Evolutionary conservation across 164 flowering plant genomes (phyloP).

Genomic region (Sextonia rubra): DNA sequence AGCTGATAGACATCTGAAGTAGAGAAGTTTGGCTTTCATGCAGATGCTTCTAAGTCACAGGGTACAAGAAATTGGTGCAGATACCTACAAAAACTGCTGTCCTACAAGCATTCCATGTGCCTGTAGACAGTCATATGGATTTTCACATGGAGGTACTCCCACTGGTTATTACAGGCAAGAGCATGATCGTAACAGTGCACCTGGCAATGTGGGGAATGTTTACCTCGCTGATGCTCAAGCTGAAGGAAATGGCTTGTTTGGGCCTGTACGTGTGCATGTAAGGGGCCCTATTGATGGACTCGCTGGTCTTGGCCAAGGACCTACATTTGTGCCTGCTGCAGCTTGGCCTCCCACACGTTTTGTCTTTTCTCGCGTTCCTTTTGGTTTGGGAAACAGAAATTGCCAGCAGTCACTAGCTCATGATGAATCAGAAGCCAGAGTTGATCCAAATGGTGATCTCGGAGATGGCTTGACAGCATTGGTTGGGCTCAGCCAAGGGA

Average conservation of each 20-base stretch:
- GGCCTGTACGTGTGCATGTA: constrained; percentile 87
- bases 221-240: constrained; percentile 66
- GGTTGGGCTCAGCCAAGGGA: constrained; percentile 86
- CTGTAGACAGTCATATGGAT: constrained; percentile 71
- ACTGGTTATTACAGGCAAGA: constrained; percentile 70
- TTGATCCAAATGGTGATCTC: constrained; percentile 64
- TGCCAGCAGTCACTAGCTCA: constrained; percentile 71
- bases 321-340: constrained; percentile 64
- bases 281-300: constrained; percentile 91
- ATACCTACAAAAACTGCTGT: constrained; percentile 86
- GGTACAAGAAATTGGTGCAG: constrained; percentile 86
- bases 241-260: constrained; percentile 59
- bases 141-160: constrained; percentile 48
- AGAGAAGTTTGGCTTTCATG: constrained; percentile 14
- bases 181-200: constrained; percentile 50
- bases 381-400: constrained; percentile 76
- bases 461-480: constrained; percentile 95
- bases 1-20: constrained; percentile 1
- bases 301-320: constrained; percentile 95
- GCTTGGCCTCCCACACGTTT: constrained; percentile 90
- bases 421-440: constrained; percentile 79
- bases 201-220: constrained; percentile 54
- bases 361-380: constrained; percentile 92
- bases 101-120: constrained; percentile 59
- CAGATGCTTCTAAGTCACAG: constrained; percentile 90